These are phyloP conservation scores for Nemophila menziesii DNA, from an alignment of 257 asterid species.

Conservation along the genomic window DNA sequence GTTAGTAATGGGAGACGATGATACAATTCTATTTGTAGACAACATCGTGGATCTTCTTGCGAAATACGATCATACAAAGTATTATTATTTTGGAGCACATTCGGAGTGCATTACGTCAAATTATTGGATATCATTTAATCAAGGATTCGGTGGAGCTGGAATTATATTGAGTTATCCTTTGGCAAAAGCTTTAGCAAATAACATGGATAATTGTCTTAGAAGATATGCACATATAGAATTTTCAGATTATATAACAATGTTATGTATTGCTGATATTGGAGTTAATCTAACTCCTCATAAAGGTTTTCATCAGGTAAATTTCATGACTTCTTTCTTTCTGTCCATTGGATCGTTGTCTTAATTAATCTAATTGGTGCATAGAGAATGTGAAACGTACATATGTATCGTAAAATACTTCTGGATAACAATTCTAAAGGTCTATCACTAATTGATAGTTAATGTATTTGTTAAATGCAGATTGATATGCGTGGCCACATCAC, in stretches of 20 bases:
- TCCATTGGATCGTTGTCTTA: too few relatives aligned
- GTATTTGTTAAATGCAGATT: slow-evolving; percentile 22
- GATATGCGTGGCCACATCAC: slow-evolving; percentile 60
- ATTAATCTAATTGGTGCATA: too few relatives aligned
- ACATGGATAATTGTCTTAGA: slow-evolving; percentile 33
- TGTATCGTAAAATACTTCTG: too few relatives aligned
- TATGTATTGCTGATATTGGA: slow-evolving; percentile 58
- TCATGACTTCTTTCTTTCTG: too few relatives aligned
- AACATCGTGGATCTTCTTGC: slow-evolving; percentile 40
- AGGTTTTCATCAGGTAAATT: slow-evolving; percentile 56
- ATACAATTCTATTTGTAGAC: slow-evolving; percentile 46
- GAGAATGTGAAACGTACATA: too few relatives aligned
- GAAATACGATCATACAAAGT: slow-evolving; percentile 32
- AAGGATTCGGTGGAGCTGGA: slow-evolving; percentile 74
- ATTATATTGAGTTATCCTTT: slow-evolving; percentile 39
- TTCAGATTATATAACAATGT: slow-evolving; percentile 38
- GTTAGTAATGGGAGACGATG: slow-evolving; percentile 80
- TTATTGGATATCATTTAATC: slow-evolving; percentile 34
- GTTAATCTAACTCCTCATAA: slow-evolving; percentile 32
- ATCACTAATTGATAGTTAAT: too few relatives aligned
- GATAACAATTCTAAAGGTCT: too few relatives aligned
- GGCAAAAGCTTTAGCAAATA: slow-evolving; percentile 39
- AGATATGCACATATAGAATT: slow-evolving; percentile 26
- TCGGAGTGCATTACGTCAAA: slow-evolving; percentile 44
- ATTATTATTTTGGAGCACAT: slow-evolving; percentile 35